Evolutionary conservation across 352 stramenopile genomes (phyloP).

Genomic region (Blastocystis sp.): DNA sequence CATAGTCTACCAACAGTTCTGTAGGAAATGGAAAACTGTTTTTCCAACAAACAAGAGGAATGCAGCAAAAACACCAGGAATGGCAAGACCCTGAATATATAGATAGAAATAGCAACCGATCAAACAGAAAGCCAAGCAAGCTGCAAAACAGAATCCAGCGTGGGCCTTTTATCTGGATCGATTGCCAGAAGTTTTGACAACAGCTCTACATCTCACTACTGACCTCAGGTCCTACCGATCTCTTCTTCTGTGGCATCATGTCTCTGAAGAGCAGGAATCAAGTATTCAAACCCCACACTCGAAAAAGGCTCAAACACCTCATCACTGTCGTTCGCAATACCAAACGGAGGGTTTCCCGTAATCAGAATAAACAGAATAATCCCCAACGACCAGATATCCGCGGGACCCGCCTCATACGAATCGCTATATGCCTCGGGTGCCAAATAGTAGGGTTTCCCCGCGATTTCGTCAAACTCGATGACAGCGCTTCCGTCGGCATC

Average conservation of each 20-base stretch:
- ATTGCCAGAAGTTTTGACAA: not conserved
- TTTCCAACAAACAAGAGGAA: not conserved
- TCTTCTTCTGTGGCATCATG: not conserved
- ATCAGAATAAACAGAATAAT: conserved; percentile 60
- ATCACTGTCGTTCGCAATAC: conserved; percentile 51
- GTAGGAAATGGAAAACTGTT: too few relatives aligned
- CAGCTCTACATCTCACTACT: not conserved
- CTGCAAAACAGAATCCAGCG: not conserved
- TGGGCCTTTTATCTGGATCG: not conserved
- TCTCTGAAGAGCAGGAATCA: not conserved
- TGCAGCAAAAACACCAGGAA: not conserved
- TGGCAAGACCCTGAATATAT: not conserved
- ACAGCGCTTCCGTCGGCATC: not conserved
- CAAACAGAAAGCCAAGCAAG: not conserved
- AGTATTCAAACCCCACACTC: conserved; percentile 11
- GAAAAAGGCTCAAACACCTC: conserved; percentile 48
- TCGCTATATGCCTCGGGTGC: conserved; percentile 48
- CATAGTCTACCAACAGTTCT: not conserved
- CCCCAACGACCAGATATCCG: conserved; percentile 46
- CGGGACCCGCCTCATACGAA: conserved; percentile 52
- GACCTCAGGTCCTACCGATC: not conserved
- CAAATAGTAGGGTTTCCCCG: conserved; percentile 60
- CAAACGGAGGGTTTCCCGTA: conserved; percentile 39
- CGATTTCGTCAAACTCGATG: conserved; percentile 35
- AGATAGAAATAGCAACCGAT: not conserved